Evolutionary conservation across 78 protist species (phyloP).

Genomic region (Planoprotostelium fungivorum): DNA sequence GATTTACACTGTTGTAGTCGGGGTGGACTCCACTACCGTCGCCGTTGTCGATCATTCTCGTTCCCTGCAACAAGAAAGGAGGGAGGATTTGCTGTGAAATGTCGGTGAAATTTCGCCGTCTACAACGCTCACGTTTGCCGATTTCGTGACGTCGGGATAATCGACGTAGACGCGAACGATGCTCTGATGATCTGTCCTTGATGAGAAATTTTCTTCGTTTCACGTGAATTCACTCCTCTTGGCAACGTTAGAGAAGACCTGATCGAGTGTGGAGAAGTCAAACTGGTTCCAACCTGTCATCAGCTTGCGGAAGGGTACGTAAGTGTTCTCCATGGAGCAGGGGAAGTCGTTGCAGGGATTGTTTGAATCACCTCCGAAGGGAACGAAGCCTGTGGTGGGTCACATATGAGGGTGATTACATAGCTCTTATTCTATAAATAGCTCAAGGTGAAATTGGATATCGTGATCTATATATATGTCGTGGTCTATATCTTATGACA

Average conservation of each 20-base stretch:
- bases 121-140: no score
- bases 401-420: no score
- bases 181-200: background rate
- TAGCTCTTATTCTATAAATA: no score
- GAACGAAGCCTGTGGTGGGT: background rate
- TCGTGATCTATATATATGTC: no score
- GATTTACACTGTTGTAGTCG: background rate
- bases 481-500: no score
- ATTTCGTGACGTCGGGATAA: background rate
- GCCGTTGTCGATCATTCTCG: background rate
- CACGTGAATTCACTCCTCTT: background rate
- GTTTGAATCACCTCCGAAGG: background rate
- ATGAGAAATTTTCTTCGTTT: background rate
- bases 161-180: background rate
- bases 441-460: no score
- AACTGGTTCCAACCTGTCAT: background rate
- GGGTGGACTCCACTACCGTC: background rate
- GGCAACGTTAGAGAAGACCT: background rate
- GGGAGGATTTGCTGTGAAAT: background rate
- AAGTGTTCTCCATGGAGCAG: background rate
- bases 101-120: background rate
- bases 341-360: background rate
- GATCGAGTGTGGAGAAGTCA: background rate
- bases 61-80: background rate
- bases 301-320: background rate